These are phyloP conservation scores for Hymenochaete sp. DNA, from an alignment of 1,284 basidiomycete species.

Conservation along the genomic window DNA sequence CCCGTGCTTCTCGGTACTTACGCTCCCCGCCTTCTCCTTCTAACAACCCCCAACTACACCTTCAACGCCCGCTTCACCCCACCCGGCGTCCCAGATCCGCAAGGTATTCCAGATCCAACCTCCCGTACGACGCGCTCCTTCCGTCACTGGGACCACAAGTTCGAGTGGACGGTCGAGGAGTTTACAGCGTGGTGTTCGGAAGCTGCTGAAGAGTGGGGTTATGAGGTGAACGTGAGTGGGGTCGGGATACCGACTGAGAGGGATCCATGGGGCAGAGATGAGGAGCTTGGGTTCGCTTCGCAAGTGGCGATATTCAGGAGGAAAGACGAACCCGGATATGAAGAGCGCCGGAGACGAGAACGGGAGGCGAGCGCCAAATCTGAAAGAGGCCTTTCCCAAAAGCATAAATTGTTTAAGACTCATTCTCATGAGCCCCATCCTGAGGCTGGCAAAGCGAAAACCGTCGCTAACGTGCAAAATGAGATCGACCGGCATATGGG, in stretches of 20 bases:
- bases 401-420: slow-evolving; percentile 44
- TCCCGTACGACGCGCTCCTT: slow-evolving; percentile 65
- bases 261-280: slow-evolving; percentile 65
- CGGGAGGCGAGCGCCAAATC: background rate
- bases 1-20: slow-evolving; percentile 79
- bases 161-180: slow-evolving; percentile 85
- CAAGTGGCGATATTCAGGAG: slow-evolving; percentile 66
- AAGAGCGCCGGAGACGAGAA: slow-evolving; percentile 21
- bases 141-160: slow-evolving; percentile 83
- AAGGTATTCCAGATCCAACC: slow-evolving; percentile 67
- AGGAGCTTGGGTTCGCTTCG: slow-evolving; percentile 55
- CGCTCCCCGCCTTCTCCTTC: slow-evolving; percentile 66
- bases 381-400: too few species aligned
- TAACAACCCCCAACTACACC: slow-evolving; percentile 86
- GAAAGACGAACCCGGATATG: slow-evolving; percentile 29
- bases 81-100: slow-evolving; percentile 30
- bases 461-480: slow-evolving; percentile 23
- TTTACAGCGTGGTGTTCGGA: slow-evolving; percentile 64
- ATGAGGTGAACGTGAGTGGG: slow-evolving; percentile 46
- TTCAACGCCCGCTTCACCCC: slow-evolving; percentile 83
- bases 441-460: slow-evolving; percentile 33
- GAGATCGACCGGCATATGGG: slow-evolving; percentile 1
- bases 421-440: slow-evolving; percentile 46
- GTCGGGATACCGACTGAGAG: slow-evolving; percentile 48
- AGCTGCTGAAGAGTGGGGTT: slow-evolving; percentile 68